Conservation (phyloP, 192 early-diverging fungal genomes). For the Backusella australiensis region DNA sequence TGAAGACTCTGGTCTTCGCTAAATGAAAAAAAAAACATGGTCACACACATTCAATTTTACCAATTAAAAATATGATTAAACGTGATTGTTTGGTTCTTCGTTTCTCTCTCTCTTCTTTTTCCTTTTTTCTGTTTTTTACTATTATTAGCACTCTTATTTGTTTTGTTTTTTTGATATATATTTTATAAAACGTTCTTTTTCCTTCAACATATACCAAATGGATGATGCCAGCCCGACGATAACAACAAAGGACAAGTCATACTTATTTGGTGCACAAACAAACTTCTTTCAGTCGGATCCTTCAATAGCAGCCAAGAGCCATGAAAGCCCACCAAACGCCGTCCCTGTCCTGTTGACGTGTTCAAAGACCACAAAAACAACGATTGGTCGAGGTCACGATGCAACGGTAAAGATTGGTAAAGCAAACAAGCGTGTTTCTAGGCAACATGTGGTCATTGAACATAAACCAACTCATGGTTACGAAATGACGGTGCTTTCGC, state of each 20-base stretch:
- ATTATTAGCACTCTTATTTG: not conserved
- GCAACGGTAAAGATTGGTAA: constrained; percentile 42
- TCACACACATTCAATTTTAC: constrained; percentile 4
- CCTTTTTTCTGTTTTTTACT: not conserved
- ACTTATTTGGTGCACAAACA: constrained; percentile 15
- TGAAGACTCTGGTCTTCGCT: constrained; percentile 6
- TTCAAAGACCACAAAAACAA: constrained; percentile 27
- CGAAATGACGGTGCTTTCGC: constrained; percentile 39
- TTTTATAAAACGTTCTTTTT: too few species aligned
- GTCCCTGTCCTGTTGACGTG: constrained; percentile 25
- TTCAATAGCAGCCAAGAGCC: not conserved
- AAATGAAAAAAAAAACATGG: constrained; percentile 8
- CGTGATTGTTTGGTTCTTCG: not conserved
- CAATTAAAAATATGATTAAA: constrained; percentile 12
- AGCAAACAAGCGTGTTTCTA: constrained; percentile 44
- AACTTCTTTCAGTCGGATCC: constrained; percentile 15
- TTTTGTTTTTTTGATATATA: not conserved
- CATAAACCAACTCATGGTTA: constrained; percentile 27
- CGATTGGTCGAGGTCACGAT: constrained; percentile 44
- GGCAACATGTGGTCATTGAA: constrained; percentile 43
- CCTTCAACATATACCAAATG: not conserved
- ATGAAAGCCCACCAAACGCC: constrained; percentile 6
- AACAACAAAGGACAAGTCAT: not conserved
- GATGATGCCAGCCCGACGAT: not conserved
- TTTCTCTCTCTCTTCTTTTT: not conserved